Conservation (phyloP, 192 early-diverging fungal species). For the Backusella luteola region DNA sequence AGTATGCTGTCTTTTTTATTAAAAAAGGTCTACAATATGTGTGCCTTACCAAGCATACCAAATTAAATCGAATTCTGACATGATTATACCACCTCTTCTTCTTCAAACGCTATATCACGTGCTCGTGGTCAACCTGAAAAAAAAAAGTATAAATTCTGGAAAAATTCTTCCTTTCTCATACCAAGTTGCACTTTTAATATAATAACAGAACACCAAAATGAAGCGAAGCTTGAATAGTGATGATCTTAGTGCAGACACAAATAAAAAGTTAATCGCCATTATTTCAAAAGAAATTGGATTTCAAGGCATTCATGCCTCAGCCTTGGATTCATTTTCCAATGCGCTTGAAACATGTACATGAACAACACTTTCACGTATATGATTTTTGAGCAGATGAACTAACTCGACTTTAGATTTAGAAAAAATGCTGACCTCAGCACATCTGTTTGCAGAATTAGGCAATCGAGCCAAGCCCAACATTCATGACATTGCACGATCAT, state of each 20-base stretch:
- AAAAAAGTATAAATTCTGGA: no score
- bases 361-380: neutral
- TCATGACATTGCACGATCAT: conserved; percentile 47
- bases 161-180: neutral
- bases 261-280: conserved; percentile 38
- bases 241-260: conserved; percentile 9
- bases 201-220: neutral
- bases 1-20: no score
- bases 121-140: no score
- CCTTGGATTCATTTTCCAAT: conserved; percentile 37
- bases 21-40: no score
- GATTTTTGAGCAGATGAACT: neutral
- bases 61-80: no score
- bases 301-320: conserved; percentile 36
- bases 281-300: conserved; percentile 46
- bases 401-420: conserved; percentile 39
- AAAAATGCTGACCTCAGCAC: conserved; percentile 41
- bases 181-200: neutral
- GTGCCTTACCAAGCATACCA: no score
- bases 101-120: no score
- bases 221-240: neutral
- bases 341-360: conserved; percentile 40
- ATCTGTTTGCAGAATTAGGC: conserved; percentile 51
- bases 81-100: no score
- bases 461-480: conserved; percentile 48